These are phyloP conservation scores for Golubevia sp. DNA, from an alignment of 1,284 basidiomycete genomes.

Conservation along the genomic window DNA sequence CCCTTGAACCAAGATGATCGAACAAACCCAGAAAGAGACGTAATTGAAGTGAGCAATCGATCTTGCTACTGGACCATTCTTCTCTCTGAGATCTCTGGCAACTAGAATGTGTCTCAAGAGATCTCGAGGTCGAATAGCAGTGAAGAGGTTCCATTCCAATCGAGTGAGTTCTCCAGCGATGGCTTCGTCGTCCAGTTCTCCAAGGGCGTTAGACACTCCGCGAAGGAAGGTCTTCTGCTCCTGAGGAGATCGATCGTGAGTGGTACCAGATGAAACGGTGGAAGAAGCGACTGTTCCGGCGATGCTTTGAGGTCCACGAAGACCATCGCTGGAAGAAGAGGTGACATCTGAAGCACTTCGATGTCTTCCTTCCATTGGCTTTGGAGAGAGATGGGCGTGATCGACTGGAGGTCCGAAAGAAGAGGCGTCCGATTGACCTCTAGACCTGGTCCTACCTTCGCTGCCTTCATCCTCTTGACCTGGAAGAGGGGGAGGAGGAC, in stretches of 20 bases:
- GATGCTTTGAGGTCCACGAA: not conserved
- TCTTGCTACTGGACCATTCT: conserved; percentile 34
- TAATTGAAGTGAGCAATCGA: conserved; percentile 54
- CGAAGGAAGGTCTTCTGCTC: conserved; percentile 23
- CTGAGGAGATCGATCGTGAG: not conserved
- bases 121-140: conserved; percentile 41
- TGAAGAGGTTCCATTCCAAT: conserved; percentile 44
- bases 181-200: conserved; percentile 32
- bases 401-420: not conserved
- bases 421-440: not conserved
- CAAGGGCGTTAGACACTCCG: conserved; percentile 35
- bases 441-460: not conserved
- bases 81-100: conserved; percentile 20
- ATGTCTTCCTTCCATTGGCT: not conserved
- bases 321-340: conserved; percentile 3
- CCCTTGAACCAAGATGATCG: conserved; percentile 45
- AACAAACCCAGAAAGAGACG: conserved; percentile 47
- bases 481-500: not conserved
- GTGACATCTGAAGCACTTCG: conserved; percentile 6
- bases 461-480: not conserved
- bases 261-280: not conserved
- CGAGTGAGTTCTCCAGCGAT: conserved; percentile 45
- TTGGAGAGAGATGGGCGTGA: not conserved
- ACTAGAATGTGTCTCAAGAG: conserved; percentile 47
- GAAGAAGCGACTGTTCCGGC: not conserved